Base-by-base conservation (phyloP, 495 filamentous ascomycete species). In the Paragyromitra xinjiangensis region DNA sequence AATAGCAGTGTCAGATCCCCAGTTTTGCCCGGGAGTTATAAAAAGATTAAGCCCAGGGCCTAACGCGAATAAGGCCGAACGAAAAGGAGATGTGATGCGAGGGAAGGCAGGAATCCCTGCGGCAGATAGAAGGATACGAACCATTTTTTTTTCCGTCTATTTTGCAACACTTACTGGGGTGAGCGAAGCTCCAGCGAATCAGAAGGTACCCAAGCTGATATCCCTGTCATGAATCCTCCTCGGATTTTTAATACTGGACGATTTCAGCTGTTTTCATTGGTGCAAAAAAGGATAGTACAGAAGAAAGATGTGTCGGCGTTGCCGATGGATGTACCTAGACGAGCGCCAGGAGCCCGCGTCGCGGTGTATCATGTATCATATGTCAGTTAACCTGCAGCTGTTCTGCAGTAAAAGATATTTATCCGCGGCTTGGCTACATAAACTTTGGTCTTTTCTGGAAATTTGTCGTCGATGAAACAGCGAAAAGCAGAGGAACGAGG, bases 71-170 rank as follows among this genome's bases (percentile, higher is more conserved):
- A 62, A 44, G 77, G 77, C 51, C 70, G 51, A 70, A 64, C 48
- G 42, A 72, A 65, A 79, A 79, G 75, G 73, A 78, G 77, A 79
- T 78, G 77, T 78, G 77, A 79, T 78, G 77, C 75, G 66, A 78
- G 73, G 73, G 61, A 71, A 71, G 65, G 26, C 61, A 62, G 48
- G 67, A 79, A 78, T 79, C 77, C 77, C 77, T 79, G 74, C 77
- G 65, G 66, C 74, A 79, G 77, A 78, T 79, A 37, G 51, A 63
- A 73, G 73, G 77, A 79, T 79, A 79, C 77, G 77, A 79, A 69
- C 66, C 63, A 58, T 61, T 63, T 70, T 62, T 62, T 69, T 64
- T 78, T 78, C 37, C 44, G 76, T 45, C 74, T 74, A 64, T 78
- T 78, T 78, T 58, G 74, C 53, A 79, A 79, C 74, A 63, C 55